Evolutionary conservation across 2,329 filamentous ascomycete species (phyloP), one percentile per base, ranked within the genome.

Genomic region (Anthostomella pinea): DNA sequence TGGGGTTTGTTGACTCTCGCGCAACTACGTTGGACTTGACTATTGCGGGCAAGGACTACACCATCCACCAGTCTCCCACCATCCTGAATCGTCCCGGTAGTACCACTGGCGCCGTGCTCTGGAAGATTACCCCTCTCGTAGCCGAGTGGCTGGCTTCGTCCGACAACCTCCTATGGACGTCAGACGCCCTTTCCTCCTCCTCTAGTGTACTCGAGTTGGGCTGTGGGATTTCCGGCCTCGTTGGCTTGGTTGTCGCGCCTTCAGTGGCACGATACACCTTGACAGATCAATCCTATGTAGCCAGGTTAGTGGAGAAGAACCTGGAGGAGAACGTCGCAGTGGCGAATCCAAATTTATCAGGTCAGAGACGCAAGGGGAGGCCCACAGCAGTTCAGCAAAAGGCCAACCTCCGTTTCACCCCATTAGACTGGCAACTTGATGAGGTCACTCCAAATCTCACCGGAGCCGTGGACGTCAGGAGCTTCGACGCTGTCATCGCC

Each of bases 281-380:
- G 29, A 95, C 90, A 0, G 93, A 98, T 60, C 91, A 96, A 62
- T 65, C 79, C 28, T 97, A 97, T 61, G 85, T 95, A 2, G 73
- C 85, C 41, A 83, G 80, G 43, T 65, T 91, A 1, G 67, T 95
- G n/a, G 76, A 78, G 43, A 76, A 80, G 48, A 98, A 97, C 58
- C 65, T 97, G 3, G 64, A 72, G 1, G 75, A 79, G 27, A 91
- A 90, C 48, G 42, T 10, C 42, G 36, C 18, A 24, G 33, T 30
- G 37, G 37, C n/a, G 38, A 42, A n/a, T 23, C 38, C 23, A 27
- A 49, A 35, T 36, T 23, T 36, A 21, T 38, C 24, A 13, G 31
- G 43, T 13, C 38, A 49, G 13, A 55, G 49, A 33, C 49, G 55
- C 10, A 51, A 49, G 36, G 43, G 44, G 9, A 55, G 46, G 30